These are phyloP conservation scores for Ganoderma resinaceum DNA, from an alignment of 1,284 basidiomycete species.

Conservation along the genomic window DNA sequence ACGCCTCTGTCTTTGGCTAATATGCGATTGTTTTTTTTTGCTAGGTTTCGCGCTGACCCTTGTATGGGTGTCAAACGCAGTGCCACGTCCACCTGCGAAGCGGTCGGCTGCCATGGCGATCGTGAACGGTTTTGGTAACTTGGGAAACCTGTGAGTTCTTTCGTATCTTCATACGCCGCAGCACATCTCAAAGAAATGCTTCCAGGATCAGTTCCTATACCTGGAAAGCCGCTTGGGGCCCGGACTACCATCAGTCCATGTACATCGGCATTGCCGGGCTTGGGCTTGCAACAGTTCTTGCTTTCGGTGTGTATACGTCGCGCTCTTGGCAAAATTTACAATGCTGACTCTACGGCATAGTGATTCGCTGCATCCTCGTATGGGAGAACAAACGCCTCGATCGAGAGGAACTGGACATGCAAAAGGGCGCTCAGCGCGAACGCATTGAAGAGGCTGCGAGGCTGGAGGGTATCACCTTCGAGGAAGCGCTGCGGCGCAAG, in stretches of 20 bases:
- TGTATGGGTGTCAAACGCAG: slow-evolving; percentile 68
- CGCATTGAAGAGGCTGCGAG: slow-evolving; percentile 47
- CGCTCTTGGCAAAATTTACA: no score
- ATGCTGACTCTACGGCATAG: slow-evolving; percentile 29
- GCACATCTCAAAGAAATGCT: background rate
- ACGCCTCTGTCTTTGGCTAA: background rate
- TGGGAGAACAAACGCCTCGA: slow-evolving; percentile 45
- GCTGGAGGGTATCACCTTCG: slow-evolving; percentile 45
- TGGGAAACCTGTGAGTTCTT: slow-evolving; percentile 45
- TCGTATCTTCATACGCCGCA: background rate
- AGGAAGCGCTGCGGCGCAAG: slow-evolving; percentile 46
- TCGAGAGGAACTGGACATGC: slow-evolving; percentile 42
- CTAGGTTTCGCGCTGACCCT: slow-evolving; percentile 64
- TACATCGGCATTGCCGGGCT: slow-evolving; percentile 44
- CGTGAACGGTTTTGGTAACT: slow-evolving; percentile 49
- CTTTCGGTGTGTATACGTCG: slow-evolving; percentile 33
- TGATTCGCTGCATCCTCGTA: slow-evolving; percentile 45
- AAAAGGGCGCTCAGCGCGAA: slow-evolving; percentile 40
- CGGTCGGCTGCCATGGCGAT: slow-evolving; percentile 55
- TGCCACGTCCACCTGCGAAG: slow-evolving; percentile 71
- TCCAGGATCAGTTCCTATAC: slow-evolving; percentile 46
- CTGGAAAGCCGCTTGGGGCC: slow-evolving; percentile 48
- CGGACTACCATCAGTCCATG: slow-evolving; percentile 48
- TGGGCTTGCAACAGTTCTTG: slow-evolving; percentile 37
- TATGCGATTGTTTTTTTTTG: background rate